Evolutionary conservation across 2,329 filamentous ascomycete species (phyloP).

Genomic region (Sclerotinia trifoliorum): DNA sequence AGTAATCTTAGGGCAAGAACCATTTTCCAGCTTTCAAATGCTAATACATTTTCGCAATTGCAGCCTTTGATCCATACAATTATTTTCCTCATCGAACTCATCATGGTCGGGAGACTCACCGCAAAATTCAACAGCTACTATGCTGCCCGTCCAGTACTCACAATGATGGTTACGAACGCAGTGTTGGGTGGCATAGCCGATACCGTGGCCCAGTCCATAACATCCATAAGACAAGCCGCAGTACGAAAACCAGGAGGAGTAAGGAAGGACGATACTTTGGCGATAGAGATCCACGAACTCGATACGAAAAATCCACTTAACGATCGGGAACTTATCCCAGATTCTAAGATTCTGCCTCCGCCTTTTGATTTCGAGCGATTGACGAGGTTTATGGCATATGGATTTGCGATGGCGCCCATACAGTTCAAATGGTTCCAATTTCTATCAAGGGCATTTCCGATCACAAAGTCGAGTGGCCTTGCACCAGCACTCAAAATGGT

Average conservation of each 20-base stretch:
- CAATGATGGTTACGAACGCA: conserved; percentile 98
- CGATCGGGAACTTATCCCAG: conserved; percentile 65
- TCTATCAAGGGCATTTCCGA: conserved; percentile 76
- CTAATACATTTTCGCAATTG: conserved; percentile 25
- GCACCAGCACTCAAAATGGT: conserved; percentile 84
- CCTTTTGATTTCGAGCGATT: conserved; percentile 95
- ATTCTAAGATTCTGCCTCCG: conserved; percentile 64
- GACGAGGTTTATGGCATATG: conserved; percentile 94
- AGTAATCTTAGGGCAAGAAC: not conserved
- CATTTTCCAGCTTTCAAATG: not conserved
- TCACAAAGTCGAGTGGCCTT: conserved; percentile 73
- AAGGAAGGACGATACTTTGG: conserved; percentile 64
- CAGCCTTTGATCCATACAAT: conserved; percentile 86
- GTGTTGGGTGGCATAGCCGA: conserved; percentile 94
- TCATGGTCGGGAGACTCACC: conserved; percentile 75
- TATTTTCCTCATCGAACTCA: conserved; percentile 86
- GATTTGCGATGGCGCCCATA: conserved; percentile 91
- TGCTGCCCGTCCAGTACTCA: conserved; percentile 89
- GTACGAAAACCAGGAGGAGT: conserved; percentile 60
- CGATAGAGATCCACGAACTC: conserved; percentile 86
- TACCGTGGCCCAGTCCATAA: conserved; percentile 91
- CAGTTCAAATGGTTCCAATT: conserved; percentile 97
- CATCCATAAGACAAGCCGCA: conserved; percentile 70
- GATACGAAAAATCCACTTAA: conserved; percentile 73
- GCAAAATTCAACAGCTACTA: conserved; percentile 94